phyloP scores from a whole-genome alignment of 305 asterid genomes.

The Fraxinus albicans region DNA sequence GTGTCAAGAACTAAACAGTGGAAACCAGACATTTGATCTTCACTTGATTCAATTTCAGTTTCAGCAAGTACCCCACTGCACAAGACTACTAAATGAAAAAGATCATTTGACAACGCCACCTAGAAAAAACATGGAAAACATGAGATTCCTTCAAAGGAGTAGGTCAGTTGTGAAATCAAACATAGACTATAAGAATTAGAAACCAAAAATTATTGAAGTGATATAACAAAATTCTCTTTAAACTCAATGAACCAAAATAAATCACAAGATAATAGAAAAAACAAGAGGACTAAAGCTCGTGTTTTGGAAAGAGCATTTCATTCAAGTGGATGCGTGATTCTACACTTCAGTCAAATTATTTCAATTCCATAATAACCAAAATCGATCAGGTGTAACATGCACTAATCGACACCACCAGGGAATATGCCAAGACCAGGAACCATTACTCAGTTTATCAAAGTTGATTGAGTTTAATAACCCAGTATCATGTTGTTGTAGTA shows the following conservation, averaged over 20 bases:
- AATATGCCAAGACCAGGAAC: conserved; percentile 11
- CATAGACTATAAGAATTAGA: conserved; percentile 8
- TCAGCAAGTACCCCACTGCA: conserved; percentile 66
- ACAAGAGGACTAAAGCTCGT: conserved; percentile 1
- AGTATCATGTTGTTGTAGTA: neutral
- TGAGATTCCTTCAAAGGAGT: conserved; percentile 23
- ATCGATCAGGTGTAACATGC: neutral
- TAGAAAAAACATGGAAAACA: conserved; percentile 31
- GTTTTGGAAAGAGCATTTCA: neutral
- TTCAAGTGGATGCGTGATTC: conserved; percentile 15
- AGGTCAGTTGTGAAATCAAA: conserved; percentile 18
- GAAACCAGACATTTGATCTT: conserved; percentile 42
- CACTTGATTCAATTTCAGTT: conserved; percentile 41
- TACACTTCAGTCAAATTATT: conserved; percentile 15
- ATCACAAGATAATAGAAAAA: neutral
- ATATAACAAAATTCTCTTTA: neutral
- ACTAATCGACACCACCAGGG: neutral
- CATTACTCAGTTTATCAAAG: neutral
- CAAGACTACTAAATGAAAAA: conserved; percentile 60
- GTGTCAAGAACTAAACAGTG: conserved; percentile 79
- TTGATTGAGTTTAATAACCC: neutral
- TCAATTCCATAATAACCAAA: neutral
- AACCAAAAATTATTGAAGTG: neutral
- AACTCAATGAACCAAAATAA: neutral
- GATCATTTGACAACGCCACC: conserved; percentile 83